Conservation (phyloP, 1,284 basidiomycete genomes). For the Apiotrichum mycotoxinovorans region DNA sequence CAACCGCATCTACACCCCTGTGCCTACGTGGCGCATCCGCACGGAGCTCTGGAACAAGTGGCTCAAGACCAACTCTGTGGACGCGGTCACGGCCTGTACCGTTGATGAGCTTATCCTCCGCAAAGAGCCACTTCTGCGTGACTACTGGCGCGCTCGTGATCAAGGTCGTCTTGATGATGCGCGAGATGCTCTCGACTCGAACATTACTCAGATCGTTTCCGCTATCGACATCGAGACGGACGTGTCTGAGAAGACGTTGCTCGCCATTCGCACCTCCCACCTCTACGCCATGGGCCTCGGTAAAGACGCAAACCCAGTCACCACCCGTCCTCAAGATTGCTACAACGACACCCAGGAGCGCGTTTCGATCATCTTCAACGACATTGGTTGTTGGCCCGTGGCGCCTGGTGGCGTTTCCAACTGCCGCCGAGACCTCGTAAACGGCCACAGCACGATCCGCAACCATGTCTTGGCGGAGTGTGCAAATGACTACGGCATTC, state of each 20-base stretch:
- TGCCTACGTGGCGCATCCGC: constrained; percentile 10
- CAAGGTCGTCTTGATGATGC: constrained; percentile 4
- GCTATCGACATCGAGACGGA: constrained; percentile 15
- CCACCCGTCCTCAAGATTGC: constrained; percentile 13
- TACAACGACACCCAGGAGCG: constrained; percentile 13
- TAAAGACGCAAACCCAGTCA: constrained; percentile 9
- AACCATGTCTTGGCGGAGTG: constrained; percentile 17
- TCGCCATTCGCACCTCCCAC: constrained; percentile 13
- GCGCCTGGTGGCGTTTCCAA: constrained; percentile 16
- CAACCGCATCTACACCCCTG: constrained; percentile 2
- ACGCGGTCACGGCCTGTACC: constrained; percentile 13
- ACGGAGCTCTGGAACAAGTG: constrained; percentile 17
- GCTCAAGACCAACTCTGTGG: constrained; percentile 5
- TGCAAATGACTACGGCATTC: constrained; percentile 16
- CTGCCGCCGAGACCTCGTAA: constrained; percentile 17
- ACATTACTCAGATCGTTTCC: constrained; percentile 11
- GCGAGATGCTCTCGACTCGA: constrained; percentile 3
- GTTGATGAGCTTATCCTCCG: constrained; percentile 16
- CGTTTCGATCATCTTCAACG: constrained; percentile 14
- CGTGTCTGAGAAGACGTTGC: constrained; percentile 9
- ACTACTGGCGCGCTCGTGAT: constrained; percentile 14
- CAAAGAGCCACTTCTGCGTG: constrained; percentile 6
- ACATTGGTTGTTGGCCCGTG: constrained; percentile 14
- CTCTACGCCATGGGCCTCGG: constrained; percentile 16
- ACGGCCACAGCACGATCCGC: constrained; percentile 14